Base-by-base conservation (phyloP, 1,284 basidiomycete genomes). In the Trichosporon asahii region DNA sequence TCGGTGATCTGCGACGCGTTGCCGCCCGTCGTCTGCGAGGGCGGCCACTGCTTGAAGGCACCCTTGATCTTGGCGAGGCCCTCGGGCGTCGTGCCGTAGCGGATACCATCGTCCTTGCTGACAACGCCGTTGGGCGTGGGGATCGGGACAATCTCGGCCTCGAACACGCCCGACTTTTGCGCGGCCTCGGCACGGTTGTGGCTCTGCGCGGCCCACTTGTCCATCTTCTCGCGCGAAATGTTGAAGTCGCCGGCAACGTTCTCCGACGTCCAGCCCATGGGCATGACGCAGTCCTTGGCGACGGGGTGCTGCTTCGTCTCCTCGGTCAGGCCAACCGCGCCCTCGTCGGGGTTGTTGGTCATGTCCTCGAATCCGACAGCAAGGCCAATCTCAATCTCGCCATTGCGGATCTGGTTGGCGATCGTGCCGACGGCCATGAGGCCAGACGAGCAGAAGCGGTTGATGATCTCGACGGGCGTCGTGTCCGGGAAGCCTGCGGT, bases 231-330 rank as follows among this genome's bases (percentile, higher is more conserved):
- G 65, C 95, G 88, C 21, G 91, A 87, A 75, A 98, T 87, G 75
- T 89, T 86, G 83, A 92, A 97, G 68, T 96, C 90, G 66, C 85
- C 85, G 6, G 91, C 91, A 73, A 98, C 95, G 63, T 98, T 98
- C 86, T 98, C 96, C 18, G 94, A 95, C 61, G 95, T 96, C 85
- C 94, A 91, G 74, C 95, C 95, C 95, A 98, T 98, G 68, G 96
- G 96, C 74, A 95, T 87, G 31, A 95, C 86, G 84, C 95, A 97
- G 86, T 99, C n/a, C n/a, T n/a, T n/a, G n/a, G n/a, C 95, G 72
- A 90, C 89, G 3, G 95, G 89, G 78, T 94, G 90, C 76, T 90
- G 87, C 84, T 88, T 84, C 76, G 94, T 87, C 65, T 96, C 88
- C 64, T 87, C 86, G 44, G 94, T 90, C 8, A 92, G 93, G 85